phyloP scores from a whole-genome alignment of 2,329 filamentous ascomycete species.

The Aspergillus alliaceus region DNA sequence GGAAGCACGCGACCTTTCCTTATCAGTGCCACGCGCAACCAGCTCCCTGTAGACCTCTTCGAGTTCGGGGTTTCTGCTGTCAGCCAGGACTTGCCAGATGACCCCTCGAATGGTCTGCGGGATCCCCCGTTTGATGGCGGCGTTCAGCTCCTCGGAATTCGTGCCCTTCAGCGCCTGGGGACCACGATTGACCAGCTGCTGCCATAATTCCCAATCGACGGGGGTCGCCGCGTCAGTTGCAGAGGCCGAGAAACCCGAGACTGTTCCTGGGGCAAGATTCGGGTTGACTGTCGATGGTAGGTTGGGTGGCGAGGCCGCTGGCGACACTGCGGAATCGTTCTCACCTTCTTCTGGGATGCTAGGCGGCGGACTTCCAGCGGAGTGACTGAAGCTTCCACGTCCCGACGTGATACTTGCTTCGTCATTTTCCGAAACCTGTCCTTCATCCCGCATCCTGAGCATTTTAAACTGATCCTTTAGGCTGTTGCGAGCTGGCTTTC shows the following conservation, averaged over 20 bases:
- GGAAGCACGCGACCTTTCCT: conserved; percentile 62
- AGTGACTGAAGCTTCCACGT: conserved; percentile 42
- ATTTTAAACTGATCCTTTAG: conserved; percentile 78
- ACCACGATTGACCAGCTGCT: conserved; percentile 91
- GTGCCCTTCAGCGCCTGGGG: conserved; percentile 83
- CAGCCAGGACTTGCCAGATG: conserved; percentile 95
- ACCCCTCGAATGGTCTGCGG: conserved; percentile 95
- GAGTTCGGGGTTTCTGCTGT: conserved; percentile 89
- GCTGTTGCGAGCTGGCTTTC: conserved; percentile 59
- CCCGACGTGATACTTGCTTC: conserved; percentile 52
- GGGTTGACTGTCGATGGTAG: conserved; percentile 66
- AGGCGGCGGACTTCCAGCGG: conserved; percentile 50
- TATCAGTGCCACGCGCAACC: conserved; percentile 75
- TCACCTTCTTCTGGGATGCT: conserved; percentile 50
- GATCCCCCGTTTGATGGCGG: conserved; percentile 88
- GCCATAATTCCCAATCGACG: conserved; percentile 99
- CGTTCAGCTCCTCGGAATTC: conserved; percentile 85
- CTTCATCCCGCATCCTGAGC: conserved; percentile 73
- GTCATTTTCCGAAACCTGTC: conserved; percentile 58
- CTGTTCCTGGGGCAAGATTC: conserved; percentile 78
- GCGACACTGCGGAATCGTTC: conserved; percentile 32
- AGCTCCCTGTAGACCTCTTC: conserved; percentile 85
- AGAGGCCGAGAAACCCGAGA: conserved; percentile 73
- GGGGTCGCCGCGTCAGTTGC: conserved; percentile 63
- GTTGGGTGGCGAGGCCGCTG: conserved; percentile 40